phyloP scores from a whole-genome alignment of 1,284 basidiomycete genomes.

The Austroboletus rostrupii region DNA sequence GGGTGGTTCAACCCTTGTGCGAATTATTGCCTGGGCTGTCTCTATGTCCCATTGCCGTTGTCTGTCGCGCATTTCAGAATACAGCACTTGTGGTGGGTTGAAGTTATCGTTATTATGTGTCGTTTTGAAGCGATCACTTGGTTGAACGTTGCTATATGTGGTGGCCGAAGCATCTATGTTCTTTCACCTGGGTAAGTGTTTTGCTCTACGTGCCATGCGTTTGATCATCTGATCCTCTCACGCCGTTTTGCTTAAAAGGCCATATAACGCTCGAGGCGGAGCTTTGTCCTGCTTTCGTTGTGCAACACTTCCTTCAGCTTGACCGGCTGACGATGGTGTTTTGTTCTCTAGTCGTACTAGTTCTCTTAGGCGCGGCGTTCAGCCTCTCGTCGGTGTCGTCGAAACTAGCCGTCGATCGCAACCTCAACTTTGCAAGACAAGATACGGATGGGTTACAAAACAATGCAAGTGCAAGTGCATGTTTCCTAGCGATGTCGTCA shows the following conservation, averaged over 20 bases:
- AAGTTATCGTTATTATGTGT: no score
- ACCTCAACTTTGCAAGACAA: slow-evolving; percentile 14
- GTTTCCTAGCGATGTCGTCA: neutral
- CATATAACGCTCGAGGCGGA: neutral
- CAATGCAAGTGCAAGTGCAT: slow-evolving; percentile 16
- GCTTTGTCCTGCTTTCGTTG: neutral
- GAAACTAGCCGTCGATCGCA: slow-evolving; percentile 3
- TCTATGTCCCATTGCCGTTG: no score
- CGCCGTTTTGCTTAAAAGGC: neutral
- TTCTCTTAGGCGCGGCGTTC: slow-evolving; percentile 11
- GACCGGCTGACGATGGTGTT: slow-evolving; percentile 9
- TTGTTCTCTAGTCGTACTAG: slow-evolving; percentile 9
- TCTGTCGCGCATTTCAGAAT: no score
- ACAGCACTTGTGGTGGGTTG: no score
- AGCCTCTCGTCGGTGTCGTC: slow-evolving; percentile 8
- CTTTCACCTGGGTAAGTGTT: no score
- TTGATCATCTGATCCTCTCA: neutral
- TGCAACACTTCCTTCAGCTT: neutral
- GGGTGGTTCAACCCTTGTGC: no score
- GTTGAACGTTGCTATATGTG: no score
- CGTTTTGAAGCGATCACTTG: no score
- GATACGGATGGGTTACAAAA: slow-evolving; percentile 18
- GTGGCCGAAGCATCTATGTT: no score
- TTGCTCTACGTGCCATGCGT: no score
- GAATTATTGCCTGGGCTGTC: no score